Conservation (phyloP, 768 basidiomycete species). For the Cyathus striatus region DNA sequence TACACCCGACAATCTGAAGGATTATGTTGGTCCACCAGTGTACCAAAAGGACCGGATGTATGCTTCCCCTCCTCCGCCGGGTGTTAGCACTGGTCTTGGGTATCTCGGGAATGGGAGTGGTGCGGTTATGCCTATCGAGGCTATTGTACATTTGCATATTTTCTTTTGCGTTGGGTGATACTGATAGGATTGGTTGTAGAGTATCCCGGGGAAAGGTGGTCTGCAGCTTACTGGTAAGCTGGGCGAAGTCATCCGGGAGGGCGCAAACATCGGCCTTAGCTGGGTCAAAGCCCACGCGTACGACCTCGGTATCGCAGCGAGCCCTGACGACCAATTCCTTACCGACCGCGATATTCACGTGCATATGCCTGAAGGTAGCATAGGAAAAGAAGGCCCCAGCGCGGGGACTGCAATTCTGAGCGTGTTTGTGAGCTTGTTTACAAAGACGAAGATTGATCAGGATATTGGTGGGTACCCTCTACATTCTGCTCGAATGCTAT, state of each 20-base stretch:
- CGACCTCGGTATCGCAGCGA: constrained; percentile 79
- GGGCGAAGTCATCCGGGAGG: constrained; percentile 96
- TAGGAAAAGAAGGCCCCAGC: constrained; percentile 94
- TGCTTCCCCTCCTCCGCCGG: constrained; percentile 71
- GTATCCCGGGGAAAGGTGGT: constrained; percentile 93
- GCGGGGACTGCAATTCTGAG: constrained; percentile 92
- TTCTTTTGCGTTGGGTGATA: neutral
- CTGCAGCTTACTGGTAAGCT: constrained; percentile 95
- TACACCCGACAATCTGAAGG: constrained; percentile 83
- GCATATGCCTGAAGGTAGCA: constrained; percentile 94
- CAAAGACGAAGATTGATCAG: constrained; percentile 74
- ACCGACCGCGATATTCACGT: constrained; percentile 88
- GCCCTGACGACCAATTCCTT: constrained; percentile 70
- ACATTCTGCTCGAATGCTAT: neutral
- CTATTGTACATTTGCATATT: constrained; percentile 54
- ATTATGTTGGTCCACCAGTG: constrained; percentile 93
- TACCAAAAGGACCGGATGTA: constrained; percentile 97
- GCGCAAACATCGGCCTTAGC: constrained; percentile 89
- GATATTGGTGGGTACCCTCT: constrained; percentile 82
- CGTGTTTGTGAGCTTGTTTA: constrained; percentile 90
- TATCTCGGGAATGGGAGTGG: constrained; percentile 96
- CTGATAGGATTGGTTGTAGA: constrained; percentile 37
- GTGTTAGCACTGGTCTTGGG: constrained; percentile 92
- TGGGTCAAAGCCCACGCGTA: constrained; percentile 92
- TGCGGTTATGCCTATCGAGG: constrained; percentile 96